phyloP scores from a whole-genome alignment of 2,329 filamentous ascomycete genomes.

The Cladosporium sp. region DNA sequence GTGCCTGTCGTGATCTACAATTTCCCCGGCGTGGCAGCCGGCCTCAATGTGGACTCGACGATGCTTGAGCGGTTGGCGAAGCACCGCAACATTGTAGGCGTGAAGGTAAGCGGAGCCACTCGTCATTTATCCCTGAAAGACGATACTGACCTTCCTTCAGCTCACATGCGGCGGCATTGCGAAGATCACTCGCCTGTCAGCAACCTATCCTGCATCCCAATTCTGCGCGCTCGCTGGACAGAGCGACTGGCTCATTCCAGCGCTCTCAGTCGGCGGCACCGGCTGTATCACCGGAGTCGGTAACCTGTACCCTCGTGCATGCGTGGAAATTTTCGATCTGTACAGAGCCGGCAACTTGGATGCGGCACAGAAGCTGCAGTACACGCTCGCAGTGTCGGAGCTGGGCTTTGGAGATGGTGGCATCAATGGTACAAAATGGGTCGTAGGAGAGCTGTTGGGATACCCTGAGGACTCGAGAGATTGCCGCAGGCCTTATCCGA shows the following conservation, averaged over 20 bases:
- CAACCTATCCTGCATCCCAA: conserved; percentile 32
- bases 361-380: conserved; percentile 48
- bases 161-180: conserved; percentile 37
- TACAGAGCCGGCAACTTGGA: conserved; percentile 31
- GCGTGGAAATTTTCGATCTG: conserved; percentile 31
- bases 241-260: conserved; percentile 50
- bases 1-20: conserved; percentile 47
- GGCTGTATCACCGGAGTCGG: conserved; percentile 61
- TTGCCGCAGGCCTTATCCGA: conserved; percentile 53
- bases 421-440: conserved; percentile 60
- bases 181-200: conserved; percentile 39
- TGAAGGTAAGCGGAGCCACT: conserved; percentile 23
- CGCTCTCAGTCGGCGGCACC: conserved; percentile 54
- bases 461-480: conserved; percentile 50
- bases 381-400: conserved; percentile 50
- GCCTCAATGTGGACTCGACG: conserved; percentile 42
- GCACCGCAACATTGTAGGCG: conserved; percentile 35
- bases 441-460: conserved; percentile 52
- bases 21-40: conserved; percentile 41
- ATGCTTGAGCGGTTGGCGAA: conserved; percentile 34
- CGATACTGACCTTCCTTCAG: conserved; percentile 5
- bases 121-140: not conserved
- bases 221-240: conserved; percentile 41
- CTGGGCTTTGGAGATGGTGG: conserved; percentile 55
- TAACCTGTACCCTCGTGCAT: conserved; percentile 57